These are phyloP conservation scores for Cercospora janseana DNA, from an alignment of 2,329 filamentous ascomycete species.

Conservation along the genomic window DNA sequence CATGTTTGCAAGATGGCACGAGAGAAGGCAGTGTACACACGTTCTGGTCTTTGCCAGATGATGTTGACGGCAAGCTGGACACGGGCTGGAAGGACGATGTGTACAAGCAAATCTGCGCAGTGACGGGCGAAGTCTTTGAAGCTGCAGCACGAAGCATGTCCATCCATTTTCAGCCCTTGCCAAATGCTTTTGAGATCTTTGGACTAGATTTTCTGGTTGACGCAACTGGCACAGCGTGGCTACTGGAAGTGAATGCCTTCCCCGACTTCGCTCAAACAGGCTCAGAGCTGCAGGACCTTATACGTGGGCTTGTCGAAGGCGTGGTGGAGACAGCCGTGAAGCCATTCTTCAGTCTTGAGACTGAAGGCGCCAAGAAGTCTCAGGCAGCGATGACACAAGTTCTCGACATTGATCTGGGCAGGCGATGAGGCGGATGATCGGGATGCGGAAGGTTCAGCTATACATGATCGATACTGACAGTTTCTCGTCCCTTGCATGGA, in stretches of 20 bases:
- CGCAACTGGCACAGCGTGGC: constrained; percentile 60
- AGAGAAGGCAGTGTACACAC: constrained; percentile 65
- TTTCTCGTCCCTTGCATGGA: too few relatives aligned
- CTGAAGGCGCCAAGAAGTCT: constrained; percentile 20
- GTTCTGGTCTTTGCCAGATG: constrained; percentile 67
- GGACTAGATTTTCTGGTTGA: constrained; percentile 89
- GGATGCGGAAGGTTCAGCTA: too few relatives aligned
- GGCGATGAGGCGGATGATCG: constrained; percentile 23
- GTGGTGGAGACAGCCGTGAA: constrained; percentile 66
- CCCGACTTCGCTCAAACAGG: constrained; percentile 95
- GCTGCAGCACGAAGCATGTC: constrained; percentile 80
- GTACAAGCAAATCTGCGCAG: constrained; percentile 68
- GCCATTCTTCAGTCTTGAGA: constrained; percentile 59
- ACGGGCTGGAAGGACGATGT: constrained; percentile 57
- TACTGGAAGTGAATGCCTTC: constrained; percentile 93
- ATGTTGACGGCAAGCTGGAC: constrained; percentile 30
- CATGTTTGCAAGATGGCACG: constrained; percentile 70
- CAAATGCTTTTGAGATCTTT: constrained; percentile 88
- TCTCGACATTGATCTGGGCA: constrained; percentile 49
- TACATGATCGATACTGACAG: too few relatives aligned
- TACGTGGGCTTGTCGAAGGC: constrained; percentile 73
- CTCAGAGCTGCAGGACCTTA: constrained; percentile 65
- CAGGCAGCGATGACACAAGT: constrained; percentile 41
- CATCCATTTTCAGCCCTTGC: constrained; percentile 86
- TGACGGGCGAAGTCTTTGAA: constrained; percentile 78